These are phyloP conservation scores for Mycena metata DNA, from an alignment of 768 basidiomycete species.

Conservation along the genomic window DNA sequence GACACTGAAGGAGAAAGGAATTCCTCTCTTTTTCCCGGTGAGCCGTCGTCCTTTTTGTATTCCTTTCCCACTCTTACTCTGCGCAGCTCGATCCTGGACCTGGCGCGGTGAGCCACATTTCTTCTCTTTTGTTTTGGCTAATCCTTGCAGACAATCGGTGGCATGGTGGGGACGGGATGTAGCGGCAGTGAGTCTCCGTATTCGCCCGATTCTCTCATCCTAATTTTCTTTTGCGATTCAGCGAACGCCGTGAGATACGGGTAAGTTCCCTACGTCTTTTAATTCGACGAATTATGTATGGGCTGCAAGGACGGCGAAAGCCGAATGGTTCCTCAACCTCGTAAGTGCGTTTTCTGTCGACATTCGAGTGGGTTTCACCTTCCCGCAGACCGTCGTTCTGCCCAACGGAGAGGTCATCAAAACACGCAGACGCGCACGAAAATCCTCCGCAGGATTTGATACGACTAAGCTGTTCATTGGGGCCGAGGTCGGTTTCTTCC, in stretches of 20 bases:
- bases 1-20: conserved; percentile 73
- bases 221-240: conserved; percentile 42
- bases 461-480: conserved; percentile 91
- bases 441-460: conserved; percentile 91
- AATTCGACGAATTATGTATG: neutral
- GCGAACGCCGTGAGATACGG: conserved; percentile 90
- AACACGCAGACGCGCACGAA: conserved; percentile 82
- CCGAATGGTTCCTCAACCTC: conserved; percentile 89
- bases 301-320: conserved; percentile 71
- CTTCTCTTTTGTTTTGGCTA: neutral
- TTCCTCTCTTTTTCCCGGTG: conserved; percentile 91
- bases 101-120: conserved; percentile 65
- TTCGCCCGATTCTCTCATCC: neutral
- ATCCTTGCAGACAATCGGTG: conserved; percentile 77
- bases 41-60: conserved; percentile 37
- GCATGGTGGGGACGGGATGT: conserved; percentile 91
- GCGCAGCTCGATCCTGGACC: conserved; percentile 79
- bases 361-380: conserved; percentile 9
- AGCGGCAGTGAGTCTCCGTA: conserved; percentile 74
- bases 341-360: conserved; percentile 54
- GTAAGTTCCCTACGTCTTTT: conserved; percentile 15
- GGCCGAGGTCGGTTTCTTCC: conserved; percentile 61
- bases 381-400: conserved; percentile 80
- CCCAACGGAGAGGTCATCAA: conserved; percentile 90
- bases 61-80: neutral